These are phyloP conservation scores for Peronosclerospora sorghi DNA, from an alignment of 352 stramenopile genomes.

Conservation along the genomic window DNA sequence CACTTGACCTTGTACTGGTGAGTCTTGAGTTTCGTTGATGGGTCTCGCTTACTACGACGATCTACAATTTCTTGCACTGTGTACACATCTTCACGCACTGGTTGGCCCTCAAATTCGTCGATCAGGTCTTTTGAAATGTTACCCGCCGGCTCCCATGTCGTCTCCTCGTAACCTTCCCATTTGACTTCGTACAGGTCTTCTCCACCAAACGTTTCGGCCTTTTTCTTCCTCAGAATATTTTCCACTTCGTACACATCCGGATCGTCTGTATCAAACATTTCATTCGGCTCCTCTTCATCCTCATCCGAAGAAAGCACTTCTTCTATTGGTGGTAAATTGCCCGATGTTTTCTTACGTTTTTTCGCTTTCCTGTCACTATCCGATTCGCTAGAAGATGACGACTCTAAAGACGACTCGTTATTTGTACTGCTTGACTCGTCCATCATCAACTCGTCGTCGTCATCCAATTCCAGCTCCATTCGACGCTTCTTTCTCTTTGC, in stretches of 20 bases:
- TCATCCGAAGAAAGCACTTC: conserved; percentile 60
- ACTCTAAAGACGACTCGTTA: conserved; percentile 16
- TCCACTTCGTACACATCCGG: conserved; percentile 80
- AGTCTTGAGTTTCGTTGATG: conserved; percentile 51
- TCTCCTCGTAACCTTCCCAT: conserved; percentile 72
- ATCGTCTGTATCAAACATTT: conserved; percentile 68
- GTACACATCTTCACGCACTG: conserved; percentile 70
- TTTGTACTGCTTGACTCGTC: conserved; percentile 19
- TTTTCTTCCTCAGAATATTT: conserved; percentile 49
- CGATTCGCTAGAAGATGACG: conserved; percentile 24
- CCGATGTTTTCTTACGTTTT: conserved; percentile 25
- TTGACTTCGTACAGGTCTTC: conserved; percentile 70
- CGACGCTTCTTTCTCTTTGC: conserved; percentile 7
- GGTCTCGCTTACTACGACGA: conserved; percentile 52
- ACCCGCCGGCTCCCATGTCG: conserved; percentile 60
- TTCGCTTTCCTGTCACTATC: conserved; percentile 21
- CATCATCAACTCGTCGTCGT: conserved; percentile 25
- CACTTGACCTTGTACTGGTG: conserved; percentile 81
- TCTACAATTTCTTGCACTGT: conserved; percentile 63
- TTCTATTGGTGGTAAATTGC: conserved; percentile 49
- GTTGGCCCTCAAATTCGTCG: conserved; percentile 63
- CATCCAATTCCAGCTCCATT: conserved; percentile 20
- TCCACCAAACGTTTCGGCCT: conserved; percentile 33
- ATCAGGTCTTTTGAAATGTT: conserved; percentile 78
- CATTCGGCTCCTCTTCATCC: conserved; percentile 60